Evolutionary conservation across 2,329 filamentous ascomycete species (phyloP), one percentile per base, ranked within the genome.

Genomic region (Lasiodiplodia hormozganensis): DNA sequence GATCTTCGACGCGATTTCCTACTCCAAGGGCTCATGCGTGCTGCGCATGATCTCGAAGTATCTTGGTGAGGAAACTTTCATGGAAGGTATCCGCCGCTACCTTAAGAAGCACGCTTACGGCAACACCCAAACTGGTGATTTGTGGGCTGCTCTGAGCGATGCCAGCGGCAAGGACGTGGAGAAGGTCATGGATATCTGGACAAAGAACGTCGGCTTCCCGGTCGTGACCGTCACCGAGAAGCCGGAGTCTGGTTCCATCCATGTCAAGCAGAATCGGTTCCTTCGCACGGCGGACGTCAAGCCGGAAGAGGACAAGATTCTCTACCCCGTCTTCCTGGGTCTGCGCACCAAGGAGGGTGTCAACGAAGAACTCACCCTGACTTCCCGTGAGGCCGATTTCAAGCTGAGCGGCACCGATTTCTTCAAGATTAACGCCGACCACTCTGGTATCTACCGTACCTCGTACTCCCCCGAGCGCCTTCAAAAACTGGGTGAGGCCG

Each of bases 31-130:
- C 21, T 97, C 94, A 12, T 97, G 94, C 74, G 94, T 98, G 40
- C 86, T 98, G 70, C 92, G 95, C 77, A 98, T 98, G 95, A 94
- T 98, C 72, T 97, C 95, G 23, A 97, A 94, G 72, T 96, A 97
- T 76, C 85, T 98, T 28, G 95, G 95, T 62, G 95, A 98, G 79
- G 93, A 97, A 53, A 86, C 88, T 21, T 98, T 98, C 85, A 89
- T 98, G 77, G 92, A 97, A 78, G 95, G 95, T 76, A 91, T 98
- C 66, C 89, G 94, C 64, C 88, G 88, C 68, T 98, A 98, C 78
- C 88, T 98, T 74, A 96, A 95, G 85, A 96, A 96, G 84, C 94
- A 97, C 78, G 93, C 94, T n/a, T 98, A 96, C 77, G 92, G 93
- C 57, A 98, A 98, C 84, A 97, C 95, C 1, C 87, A 93, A 78